These are phyloP conservation scores for Hylodesmum podocarpum DNA, from an alignment of 306 rosid genomes.

Conservation along the genomic window DNA sequence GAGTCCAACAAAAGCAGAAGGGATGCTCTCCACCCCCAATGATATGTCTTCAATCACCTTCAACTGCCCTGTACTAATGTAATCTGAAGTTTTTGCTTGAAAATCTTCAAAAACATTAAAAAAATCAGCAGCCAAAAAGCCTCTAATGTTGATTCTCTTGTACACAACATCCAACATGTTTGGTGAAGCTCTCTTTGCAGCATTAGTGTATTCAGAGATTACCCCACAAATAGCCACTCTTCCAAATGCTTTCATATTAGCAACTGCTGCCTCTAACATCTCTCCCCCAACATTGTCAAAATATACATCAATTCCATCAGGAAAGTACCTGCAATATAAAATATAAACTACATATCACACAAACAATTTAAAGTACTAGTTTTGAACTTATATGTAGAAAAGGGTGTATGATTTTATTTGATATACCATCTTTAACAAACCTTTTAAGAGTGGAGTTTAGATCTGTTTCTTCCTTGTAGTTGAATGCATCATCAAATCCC, in stretches of 20 bases:
- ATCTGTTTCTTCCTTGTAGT: constrained; percentile 69
- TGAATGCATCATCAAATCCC: constrained; percentile 82
- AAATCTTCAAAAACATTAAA: constrained; percentile 46
- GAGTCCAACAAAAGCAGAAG: constrained; percentile 66
- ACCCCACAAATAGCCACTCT: constrained; percentile 70
- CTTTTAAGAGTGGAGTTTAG: constrained; percentile 58
- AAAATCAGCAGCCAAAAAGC: constrained; percentile 55
- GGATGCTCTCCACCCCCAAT: constrained; percentile 54
- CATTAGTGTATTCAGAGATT: constrained; percentile 57
- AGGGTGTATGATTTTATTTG: neutral
- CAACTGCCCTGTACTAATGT: constrained; percentile 43
- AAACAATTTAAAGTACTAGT: neutral
- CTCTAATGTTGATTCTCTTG: constrained; percentile 60
- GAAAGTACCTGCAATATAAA: constrained; percentile 50
- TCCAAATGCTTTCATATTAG: constrained; percentile 63
- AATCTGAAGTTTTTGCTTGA: constrained; percentile 38
- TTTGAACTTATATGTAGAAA: neutral
- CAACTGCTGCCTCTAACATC: constrained; percentile 71
- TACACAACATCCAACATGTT: constrained; percentile 57
- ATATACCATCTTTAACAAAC: constrained; percentile 33
- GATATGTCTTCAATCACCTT: constrained; percentile 58
- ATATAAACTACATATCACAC: neutral
- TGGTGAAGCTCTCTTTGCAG: constrained; percentile 45
- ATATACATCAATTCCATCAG: constrained; percentile 74
- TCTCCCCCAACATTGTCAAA: constrained; percentile 82